Conservation (phyloP, 2,329 filamentous ascomycete species). For the Aspergillus costaricaensis region DNA sequence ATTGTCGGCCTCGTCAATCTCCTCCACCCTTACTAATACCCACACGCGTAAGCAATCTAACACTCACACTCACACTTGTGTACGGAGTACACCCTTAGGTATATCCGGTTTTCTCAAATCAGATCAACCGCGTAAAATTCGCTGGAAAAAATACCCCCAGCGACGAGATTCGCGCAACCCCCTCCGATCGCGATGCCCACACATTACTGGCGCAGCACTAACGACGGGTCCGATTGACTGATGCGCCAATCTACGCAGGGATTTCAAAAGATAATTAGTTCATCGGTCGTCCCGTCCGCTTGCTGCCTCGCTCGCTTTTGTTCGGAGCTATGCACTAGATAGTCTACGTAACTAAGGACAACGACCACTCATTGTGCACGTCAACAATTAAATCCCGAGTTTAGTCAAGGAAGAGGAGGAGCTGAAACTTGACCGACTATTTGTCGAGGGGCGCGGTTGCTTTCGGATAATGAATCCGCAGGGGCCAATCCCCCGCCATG, state of each 20-base stretch:
- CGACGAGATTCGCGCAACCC: background rate
- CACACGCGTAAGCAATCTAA: too few species aligned
- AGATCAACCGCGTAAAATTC: background rate
- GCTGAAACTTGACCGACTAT: background rate
- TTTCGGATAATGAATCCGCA: background rate
- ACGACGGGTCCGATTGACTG: background rate
- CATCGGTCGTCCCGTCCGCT: background rate
- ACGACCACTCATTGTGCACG: too few species aligned
- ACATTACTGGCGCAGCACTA: background rate
- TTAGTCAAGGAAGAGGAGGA: background rate
- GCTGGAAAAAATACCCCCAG: background rate
- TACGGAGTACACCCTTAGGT: background rate
- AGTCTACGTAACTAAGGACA: too few species aligned
- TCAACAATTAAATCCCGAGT: too few species aligned
- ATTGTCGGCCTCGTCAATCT: too few species aligned
- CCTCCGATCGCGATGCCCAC: background rate
- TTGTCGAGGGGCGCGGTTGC: background rate
- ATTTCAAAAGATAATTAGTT: background rate
- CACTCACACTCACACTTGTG: background rate
- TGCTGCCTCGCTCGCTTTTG: background rate
- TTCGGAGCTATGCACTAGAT: background rate
- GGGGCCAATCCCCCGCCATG: background rate
- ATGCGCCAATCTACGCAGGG: conserved; percentile 6
- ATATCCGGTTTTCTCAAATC: background rate
- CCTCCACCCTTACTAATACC: too few species aligned